Evolutionary conservation across 225 moss, liverwort and hornwort genomes (phyloP), one percentile per base, ranked within the genome.

Genomic region (Straminergon stramineum): DNA sequence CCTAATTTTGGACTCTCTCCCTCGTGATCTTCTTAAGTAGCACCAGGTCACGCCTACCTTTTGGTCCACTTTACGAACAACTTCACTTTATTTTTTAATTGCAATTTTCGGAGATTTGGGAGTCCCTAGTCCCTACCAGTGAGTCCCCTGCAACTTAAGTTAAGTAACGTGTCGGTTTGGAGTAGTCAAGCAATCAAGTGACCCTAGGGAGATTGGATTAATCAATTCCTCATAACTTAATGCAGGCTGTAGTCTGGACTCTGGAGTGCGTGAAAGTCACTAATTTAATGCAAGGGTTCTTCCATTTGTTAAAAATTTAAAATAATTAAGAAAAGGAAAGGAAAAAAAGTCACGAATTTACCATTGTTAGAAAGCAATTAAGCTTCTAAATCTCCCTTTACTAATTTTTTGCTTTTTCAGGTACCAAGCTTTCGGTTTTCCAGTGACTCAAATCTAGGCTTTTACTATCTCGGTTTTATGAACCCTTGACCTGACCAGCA

Each of bases 341-440:
- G 10, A 9, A 48, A 48, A 48, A 79, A 83, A 65, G 79, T 48
- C 88, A n/a, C 70, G 82, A 37, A 7, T 30, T 53, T 83, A 69
- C 90, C 88, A 90, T 88, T 52, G 83, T 86, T 88, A 88, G 90
- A 19, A 28, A 35, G 53, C 74, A 74, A 53, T 90, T 84, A 87
- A 87, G 84, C 86, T 71, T 11, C 32, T 71, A 24, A 90, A 86
- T 77, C 68, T 43, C 30, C 15, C 3, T 31, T 67, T 23, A 61
- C 78, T 48, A 39, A 18, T 20, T 45, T 16, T 63, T 41, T 15
- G 28, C 66, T 69, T 75, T 75, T 45, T 11, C 22, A 35, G 77
- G 35, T 37, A 78, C 81, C 55, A 85, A 75, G 48, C 48, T 75
- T 74, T 45, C 30, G 22, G 35, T 23, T 78, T 55, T 56, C 24